phyloP scores from a whole-genome alignment of 106 monocot species.

The Allium fistulosum region DNA sequence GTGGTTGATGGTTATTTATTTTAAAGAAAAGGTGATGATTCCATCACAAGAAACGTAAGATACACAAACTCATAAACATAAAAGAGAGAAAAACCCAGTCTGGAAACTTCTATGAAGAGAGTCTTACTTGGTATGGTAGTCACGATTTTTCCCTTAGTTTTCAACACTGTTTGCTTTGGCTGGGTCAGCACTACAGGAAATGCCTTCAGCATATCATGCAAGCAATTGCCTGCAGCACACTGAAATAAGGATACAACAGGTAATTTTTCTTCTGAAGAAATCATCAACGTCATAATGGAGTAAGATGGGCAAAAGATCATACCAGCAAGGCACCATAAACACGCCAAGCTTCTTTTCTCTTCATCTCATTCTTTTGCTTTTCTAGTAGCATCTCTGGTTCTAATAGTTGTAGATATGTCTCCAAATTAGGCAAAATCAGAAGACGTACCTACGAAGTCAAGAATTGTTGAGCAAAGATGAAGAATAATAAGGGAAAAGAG shows the following conservation, averaged over 20 bases:
- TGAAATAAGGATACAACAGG: conserved; percentile 28
- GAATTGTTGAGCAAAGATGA: no score
- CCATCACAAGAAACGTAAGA: not conserved
- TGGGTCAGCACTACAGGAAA: conserved; percentile 54
- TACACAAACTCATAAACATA: not conserved
- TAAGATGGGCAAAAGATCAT: conserved; percentile 5
- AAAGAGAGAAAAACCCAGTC: not conserved
- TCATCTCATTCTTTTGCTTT: conserved; percentile 96
- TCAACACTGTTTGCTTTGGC: conserved; percentile 32
- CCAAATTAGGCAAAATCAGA: conserved; percentile 86
- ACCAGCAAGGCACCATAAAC: conserved; percentile 97
- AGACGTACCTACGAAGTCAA: conserved; percentile 57
- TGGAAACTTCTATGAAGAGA: not conserved
- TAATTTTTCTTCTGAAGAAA: not conserved
- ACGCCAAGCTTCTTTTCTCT: conserved; percentile 97
- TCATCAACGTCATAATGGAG: not conserved
- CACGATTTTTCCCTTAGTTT: conserved; percentile 36
- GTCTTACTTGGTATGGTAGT: conserved; percentile 62
- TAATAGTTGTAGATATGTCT: conserved; percentile 84
- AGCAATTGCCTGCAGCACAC: conserved; percentile 90
- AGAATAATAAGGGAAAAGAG: no score
- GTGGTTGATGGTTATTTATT: not conserved
- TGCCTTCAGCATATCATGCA: conserved; percentile 71
- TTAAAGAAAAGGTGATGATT: not conserved
- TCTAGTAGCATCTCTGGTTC: conserved; percentile 93